phyloP scores from a whole-genome alignment of 1,139 yeast species.

The Debaryomyces fabryi region DNA sequence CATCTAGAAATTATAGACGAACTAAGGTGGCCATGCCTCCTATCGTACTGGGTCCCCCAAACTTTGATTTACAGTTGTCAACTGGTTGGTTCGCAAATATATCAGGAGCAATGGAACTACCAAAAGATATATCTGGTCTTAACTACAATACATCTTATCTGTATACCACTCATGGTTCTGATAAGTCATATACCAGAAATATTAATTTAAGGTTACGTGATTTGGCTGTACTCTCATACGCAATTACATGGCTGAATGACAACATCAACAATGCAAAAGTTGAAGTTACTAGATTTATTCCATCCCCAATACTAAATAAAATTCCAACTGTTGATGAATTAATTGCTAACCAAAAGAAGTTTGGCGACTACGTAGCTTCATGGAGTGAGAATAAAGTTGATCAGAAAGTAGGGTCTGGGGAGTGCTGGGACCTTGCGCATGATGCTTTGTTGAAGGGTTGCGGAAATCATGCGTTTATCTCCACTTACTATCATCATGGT shows the following conservation, averaged over 20 bases:
- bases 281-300: constrained; percentile 41
- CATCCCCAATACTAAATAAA: constrained; percentile 49
- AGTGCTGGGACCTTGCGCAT: constrained; percentile 78
- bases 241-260: constrained; percentile 48
- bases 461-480: constrained; percentile 63
- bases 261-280: constrained; percentile 23
- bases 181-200: constrained; percentile 19
- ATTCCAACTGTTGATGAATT: constrained; percentile 44
- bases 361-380: constrained; percentile 58
- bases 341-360: constrained; percentile 40
- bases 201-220: constrained; percentile 52
- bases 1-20: constrained; percentile 37
- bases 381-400: constrained; percentile 65
- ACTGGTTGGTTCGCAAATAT: constrained; percentile 50
- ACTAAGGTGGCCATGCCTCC: constrained; percentile 19
- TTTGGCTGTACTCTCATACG: constrained; percentile 49
- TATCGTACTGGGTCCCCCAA: constrained; percentile 29
- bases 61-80: constrained; percentile 42
- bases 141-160: constrained; percentile 37
- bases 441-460: constrained; percentile 63
- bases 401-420: constrained; percentile 66
- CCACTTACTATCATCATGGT: constrained; percentile 60
- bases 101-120: constrained; percentile 28
- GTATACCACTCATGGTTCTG: constrained; percentile 17
- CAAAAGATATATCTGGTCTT: constrained; percentile 38